A percentile compares a stretch with the other conserved stretches of the same genome.
Evolutionary conservation across 305 asterid genomes (phyloP).

Genomic region (Stenogyne calaminthoides): DNA sequence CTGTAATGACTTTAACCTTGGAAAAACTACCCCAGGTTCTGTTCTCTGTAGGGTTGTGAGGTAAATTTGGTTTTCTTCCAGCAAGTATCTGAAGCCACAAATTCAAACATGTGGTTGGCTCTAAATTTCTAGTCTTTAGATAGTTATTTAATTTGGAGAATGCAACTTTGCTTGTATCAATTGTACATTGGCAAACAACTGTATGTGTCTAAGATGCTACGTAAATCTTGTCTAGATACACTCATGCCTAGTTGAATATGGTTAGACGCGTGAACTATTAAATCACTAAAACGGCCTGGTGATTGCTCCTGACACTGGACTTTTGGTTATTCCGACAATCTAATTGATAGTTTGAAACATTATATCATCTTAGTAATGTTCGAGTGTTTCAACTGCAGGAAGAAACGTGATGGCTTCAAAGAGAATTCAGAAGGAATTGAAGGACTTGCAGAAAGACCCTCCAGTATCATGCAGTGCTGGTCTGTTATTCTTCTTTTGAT

Average conservation of each 20-base stretch:
- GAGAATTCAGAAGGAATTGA: constrained; percentile 48
- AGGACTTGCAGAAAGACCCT: constrained; percentile 51
- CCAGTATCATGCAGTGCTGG: constrained; percentile 55
- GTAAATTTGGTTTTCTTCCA: neutral
- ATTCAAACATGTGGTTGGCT: neutral
- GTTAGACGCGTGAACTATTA: neutral
- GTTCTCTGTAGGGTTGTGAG: neutral
- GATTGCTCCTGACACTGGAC: neutral
- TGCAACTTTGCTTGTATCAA: neutral
- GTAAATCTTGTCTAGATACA: neutral
- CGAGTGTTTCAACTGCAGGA: constrained; percentile 4
- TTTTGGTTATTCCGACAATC: neutral
- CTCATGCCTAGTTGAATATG: neutral
- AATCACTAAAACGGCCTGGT: neutral
- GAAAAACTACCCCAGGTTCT: neutral
- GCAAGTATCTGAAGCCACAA: neutral
- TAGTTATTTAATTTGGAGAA: neutral
- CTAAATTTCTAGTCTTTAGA: neutral
- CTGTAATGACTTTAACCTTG: neutral
- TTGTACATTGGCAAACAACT: neutral
- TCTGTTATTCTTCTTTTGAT: constrained; percentile 5
- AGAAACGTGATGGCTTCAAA: constrained; percentile 42
- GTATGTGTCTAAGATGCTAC: neutral
- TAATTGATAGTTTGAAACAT: neutral
- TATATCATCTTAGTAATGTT: neutral